Evolutionary conservation across 306 rosid genomes (phyloP), one percentile per base, ranked within the genome.

Genomic region (Hippophae rhamnoides): DNA sequence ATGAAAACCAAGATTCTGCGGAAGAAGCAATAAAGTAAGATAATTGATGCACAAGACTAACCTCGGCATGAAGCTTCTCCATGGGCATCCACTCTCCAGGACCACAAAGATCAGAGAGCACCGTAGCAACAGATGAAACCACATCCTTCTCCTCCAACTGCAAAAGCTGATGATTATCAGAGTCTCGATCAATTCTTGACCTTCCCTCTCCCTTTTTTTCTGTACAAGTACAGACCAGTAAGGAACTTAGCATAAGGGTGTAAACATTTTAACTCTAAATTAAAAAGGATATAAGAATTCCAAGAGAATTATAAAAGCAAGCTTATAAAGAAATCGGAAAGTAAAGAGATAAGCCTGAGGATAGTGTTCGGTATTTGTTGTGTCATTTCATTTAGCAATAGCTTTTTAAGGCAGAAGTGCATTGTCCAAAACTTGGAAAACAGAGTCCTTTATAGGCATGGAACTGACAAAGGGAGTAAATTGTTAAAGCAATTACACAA

Each of bases 51-150:
- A 49, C 18, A 12, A 12, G 2, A 79, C 88, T 76, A 63, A 92
- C 99, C 95, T 85, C 88, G 0, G 83, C 13, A 54, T 92, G 99
- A 76, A 92, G 95, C 72, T 82, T 92, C 82, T 92, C 99, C 99
- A 88, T 83, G 25, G 96, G 89, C 99, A 92, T 92, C 99, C 99
- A 92, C 56, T 92, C 99, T 60, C 99, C 99, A 5, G 99, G 99
- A 66, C 99, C 99, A 62, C 99, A 92, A 50, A 92, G 84, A 70
- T 92, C 99, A 54, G 99, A 92, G 13, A 92, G 93, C 54, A 89
- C 96, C 6, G 84, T 88, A 73, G 99, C 99, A 63, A 92, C 99
- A n/a, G 96, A 83, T 23, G 99, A 92, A 31, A 92, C 99, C n/a
- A 92, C 96, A 60, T 88, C 99, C 81, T 92, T 92, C 53, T 92